phyloP scores from a whole-genome alignment of 441 rosid species.

The Adansonia grandidieri region DNA sequence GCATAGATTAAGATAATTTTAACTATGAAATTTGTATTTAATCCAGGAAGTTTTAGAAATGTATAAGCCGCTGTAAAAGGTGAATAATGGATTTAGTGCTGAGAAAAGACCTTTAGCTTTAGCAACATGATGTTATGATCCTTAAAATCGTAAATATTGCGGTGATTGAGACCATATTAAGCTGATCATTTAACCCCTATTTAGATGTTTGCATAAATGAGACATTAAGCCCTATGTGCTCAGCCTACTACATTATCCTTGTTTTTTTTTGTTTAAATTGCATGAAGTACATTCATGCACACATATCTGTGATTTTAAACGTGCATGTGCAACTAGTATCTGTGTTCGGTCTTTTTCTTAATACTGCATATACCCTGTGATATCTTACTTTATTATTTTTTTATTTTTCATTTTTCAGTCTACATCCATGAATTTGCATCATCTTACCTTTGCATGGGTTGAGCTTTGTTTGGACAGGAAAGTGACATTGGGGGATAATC shows the following conservation, averaged over 20 bases:
- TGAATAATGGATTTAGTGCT: background rate
- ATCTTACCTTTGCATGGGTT: conserved; percentile 26
- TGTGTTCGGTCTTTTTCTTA: background rate
- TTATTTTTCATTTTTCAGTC: background rate
- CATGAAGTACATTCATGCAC: conserved; percentile 2
- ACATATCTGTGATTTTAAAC: background rate
- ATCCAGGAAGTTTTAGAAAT: conserved; percentile 10
- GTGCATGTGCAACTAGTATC: background rate
- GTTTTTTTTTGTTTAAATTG: background rate
- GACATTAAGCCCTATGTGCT: background rate
- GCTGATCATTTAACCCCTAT: background rate
- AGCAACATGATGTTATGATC: background rate
- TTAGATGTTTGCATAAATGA: conserved; percentile 19
- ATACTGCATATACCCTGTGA: background rate
- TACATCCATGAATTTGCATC: conserved; percentile 8
- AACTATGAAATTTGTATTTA: background rate
- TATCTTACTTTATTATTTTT: background rate
- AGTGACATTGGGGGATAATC: conserved; percentile 29
- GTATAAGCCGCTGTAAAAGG: background rate
- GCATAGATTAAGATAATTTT: background rate
- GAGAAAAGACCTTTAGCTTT: background rate
- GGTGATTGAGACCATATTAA: background rate
- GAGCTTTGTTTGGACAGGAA: conserved; percentile 37
- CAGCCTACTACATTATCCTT: background rate
- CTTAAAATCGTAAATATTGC: background rate